phyloP scores from a whole-genome alignment of 805 yeast species.

The Priceomyces carsonii region DNA sequence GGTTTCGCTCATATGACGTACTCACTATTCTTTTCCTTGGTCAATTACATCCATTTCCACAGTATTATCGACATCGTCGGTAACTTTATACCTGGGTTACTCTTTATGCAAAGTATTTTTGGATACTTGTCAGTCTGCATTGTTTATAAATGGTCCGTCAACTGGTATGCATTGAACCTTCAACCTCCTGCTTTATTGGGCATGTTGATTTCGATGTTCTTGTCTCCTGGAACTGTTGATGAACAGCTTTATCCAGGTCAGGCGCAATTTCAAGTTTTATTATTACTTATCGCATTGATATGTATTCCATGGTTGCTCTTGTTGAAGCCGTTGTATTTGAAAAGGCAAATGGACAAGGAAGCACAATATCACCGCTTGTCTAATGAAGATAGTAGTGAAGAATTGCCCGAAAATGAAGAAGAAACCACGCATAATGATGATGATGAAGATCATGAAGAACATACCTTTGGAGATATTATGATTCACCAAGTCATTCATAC shows the following conservation, averaged over 20 bases:
- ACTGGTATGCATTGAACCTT: slow-evolving; percentile 76
- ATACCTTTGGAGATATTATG: slow-evolving; percentile 88
- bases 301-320: slow-evolving; percentile 93
- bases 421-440: slow-evolving; percentile 54
- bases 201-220: slow-evolving; percentile 94
- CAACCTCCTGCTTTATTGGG: slow-evolving; percentile 93
- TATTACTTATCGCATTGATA: slow-evolving; percentile 73
- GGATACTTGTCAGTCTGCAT: slow-evolving; percentile 88
- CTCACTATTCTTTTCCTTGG: slow-evolving; percentile 80
- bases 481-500: slow-evolving; percentile 98
- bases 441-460: slow-evolving; percentile 54
- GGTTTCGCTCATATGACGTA: slow-evolving; percentile 95
- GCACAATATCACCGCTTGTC: slow-evolving; percentile 51
- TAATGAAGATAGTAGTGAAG: slow-evolving; percentile 30
- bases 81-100: slow-evolving; percentile 89
- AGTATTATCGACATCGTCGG: slow-evolving; percentile 83
- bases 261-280: slow-evolving; percentile 65
- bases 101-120: slow-evolving; percentile 95
- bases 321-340: slow-evolving; percentile 76
- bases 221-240: slow-evolving; percentile 86
- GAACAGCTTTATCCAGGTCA: slow-evolving; percentile 84
- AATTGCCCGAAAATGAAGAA: slow-evolving; percentile 26
- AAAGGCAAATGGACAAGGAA: slow-evolving; percentile 53
- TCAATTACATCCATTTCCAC: slow-evolving; percentile 69
- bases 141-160: slow-evolving; percentile 90